Conservation (phyloP, 139 green algal species). For the Tetraselmis chui region DNA sequence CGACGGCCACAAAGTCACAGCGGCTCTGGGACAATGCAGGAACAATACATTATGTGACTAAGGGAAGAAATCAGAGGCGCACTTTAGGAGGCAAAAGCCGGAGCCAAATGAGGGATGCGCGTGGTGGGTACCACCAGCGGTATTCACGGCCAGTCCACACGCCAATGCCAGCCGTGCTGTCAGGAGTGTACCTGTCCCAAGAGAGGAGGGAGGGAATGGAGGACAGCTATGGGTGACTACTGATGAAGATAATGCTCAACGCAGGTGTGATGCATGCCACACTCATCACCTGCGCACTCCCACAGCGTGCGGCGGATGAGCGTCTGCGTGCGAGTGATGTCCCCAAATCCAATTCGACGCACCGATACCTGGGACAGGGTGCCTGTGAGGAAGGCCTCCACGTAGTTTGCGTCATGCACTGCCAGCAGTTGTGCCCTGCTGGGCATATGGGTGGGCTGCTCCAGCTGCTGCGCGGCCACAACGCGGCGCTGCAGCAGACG, state of each 20-base stretch:
- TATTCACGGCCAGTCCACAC: slow-evolving; percentile 72
- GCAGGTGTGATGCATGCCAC: no score
- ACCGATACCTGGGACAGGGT: slow-evolving; percentile 33
- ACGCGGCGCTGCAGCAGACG: not conserved
- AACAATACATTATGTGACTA: no score
- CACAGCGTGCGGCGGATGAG: slow-evolving; percentile 40
- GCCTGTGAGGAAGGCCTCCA: slow-evolving; percentile 38
- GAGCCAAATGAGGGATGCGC: slow-evolving; percentile 53
- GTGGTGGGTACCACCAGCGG: slow-evolving; percentile 80
- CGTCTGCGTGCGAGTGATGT: slow-evolving; percentile 12
- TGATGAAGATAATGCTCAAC: no score
- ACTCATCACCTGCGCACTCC: slow-evolving; percentile 41
- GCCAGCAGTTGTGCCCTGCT: not conserved
- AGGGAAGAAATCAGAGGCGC: no score
- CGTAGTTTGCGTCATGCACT: slow-evolving; percentile 59
- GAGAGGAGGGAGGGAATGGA: no score
- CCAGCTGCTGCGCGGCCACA: not conserved
- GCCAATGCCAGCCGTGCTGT: slow-evolving; percentile 76
- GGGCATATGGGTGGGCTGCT: not conserved
- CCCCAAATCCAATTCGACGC: slow-evolving; percentile 53
- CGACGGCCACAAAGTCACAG: not conserved
- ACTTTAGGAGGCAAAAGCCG: slow-evolving; percentile 85
- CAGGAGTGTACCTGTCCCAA: slow-evolving; percentile 68
- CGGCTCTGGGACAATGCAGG: not conserved
- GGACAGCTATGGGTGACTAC: no score